Evolutionary conservation across 176 grass and related monocot species (phyloP).

Genomic region (Areca catechu): DNA sequence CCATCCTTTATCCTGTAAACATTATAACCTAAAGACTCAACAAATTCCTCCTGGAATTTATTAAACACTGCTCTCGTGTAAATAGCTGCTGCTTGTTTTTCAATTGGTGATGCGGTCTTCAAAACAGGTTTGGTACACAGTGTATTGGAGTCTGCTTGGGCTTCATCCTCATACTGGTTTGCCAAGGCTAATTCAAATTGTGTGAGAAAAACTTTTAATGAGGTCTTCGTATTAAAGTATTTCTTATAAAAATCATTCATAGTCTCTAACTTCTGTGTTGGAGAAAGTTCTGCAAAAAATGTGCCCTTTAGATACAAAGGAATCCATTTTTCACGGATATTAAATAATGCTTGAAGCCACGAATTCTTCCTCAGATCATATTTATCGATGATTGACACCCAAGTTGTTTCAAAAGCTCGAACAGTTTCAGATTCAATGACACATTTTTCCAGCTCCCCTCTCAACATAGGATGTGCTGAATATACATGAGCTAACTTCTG

Average conservation of each 20-base stretch:
- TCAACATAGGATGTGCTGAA: constrained; percentile 45
- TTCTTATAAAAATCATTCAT: constrained; percentile 89
- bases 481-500: constrained; percentile 69
- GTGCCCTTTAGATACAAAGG: constrained; percentile 62
- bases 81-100: constrained; percentile 74
- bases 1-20: constrained; percentile 68
- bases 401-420: constrained; percentile 51
- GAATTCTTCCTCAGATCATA: constrained; percentile 82
- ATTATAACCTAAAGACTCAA: constrained; percentile 69
- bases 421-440: constrained; percentile 58
- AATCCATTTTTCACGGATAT: constrained; percentile 78
- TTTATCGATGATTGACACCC: constrained; percentile 60
- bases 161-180: constrained; percentile 52
- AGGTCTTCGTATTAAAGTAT: constrained; percentile 64
- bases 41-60: constrained; percentile 95
- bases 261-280: constrained; percentile 58
- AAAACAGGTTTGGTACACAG: constrained; percentile 33
- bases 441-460: constrained; percentile 69
- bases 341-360: constrained; percentile 82
- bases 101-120: constrained; percentile 76
- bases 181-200: constrained; percentile 59
- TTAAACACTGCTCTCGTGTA: constrained; percentile 75
- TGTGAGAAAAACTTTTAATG: constrained; percentile 65
- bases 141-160: constrained; percentile 48
- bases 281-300: constrained; percentile 70